Percentiles rank a stretch among this genome's conserved stretches.
Conservation (phyloP, 257 asterid species). For the Solanum piurae region DNA sequence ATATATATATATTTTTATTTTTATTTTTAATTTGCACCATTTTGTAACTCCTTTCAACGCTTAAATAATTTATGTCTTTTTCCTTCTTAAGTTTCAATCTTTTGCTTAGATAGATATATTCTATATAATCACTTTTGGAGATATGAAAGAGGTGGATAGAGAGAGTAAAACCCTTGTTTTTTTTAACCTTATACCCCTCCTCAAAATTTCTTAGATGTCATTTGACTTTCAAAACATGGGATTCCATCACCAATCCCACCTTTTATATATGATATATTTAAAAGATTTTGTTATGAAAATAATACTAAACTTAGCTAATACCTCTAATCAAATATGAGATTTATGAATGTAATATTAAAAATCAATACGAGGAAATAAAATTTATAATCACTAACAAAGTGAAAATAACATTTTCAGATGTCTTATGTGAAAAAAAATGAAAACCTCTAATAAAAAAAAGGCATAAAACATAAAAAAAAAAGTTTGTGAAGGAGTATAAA, state of each 20-base stretch:
- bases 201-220: background rate
- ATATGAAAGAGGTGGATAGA: background rate
- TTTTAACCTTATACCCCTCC: background rate
- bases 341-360: background rate
- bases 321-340: background rate
- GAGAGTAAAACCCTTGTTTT: background rate
- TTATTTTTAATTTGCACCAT: background rate
- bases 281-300: background rate
- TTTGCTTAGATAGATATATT: background rate
- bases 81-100: background rate
- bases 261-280: background rate
- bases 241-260: background rate
- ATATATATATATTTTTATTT: too few species aligned
- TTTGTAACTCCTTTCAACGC: background rate
- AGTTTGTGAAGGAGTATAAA: background rate
- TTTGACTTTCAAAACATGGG: background rate
- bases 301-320: background rate
- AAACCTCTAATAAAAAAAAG: background rate
- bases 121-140: background rate
- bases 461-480: background rate
- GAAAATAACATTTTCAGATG: background rate
- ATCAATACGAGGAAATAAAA: background rate
- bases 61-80: background rate
- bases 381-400: background rate
- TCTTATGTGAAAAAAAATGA: background rate